A percentile compares a stretch with the other conserved stretches of the same genome.
These are phyloP conservation scores for Neurospora africana DNA, from an alignment of 495 filamentous ascomycete species.

Conservation along the genomic window DNA sequence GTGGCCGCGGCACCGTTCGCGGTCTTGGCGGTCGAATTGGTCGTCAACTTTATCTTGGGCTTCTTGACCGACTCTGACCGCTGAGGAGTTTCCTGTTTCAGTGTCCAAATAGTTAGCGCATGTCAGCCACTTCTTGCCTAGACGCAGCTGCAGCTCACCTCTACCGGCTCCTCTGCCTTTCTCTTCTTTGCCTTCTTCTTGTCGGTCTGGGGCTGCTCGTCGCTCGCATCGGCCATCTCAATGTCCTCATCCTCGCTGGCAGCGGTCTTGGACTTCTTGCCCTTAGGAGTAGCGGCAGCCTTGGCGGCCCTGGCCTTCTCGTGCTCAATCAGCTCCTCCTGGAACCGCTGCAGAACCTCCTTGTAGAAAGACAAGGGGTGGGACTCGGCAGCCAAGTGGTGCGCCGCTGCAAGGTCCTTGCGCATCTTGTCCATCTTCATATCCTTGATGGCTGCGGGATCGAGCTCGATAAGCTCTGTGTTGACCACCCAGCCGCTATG, in stretches of 20 bases:
- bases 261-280: conserved; percentile 40
- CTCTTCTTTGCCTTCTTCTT: conserved; percentile 58
- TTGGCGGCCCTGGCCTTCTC: conserved; percentile 51
- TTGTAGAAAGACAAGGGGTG: conserved; percentile 70
- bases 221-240: conserved; percentile 62
- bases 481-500: conserved; percentile 77
- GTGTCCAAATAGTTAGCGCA: conserved; percentile 20
- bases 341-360: conserved; percentile 54
- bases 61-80: conserved; percentile 59
- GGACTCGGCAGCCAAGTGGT: conserved; percentile 58
- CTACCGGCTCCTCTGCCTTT: conserved; percentile 57
- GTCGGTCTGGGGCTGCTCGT: conserved; percentile 37
- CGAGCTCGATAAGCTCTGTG: conserved; percentile 61
- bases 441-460: conserved; percentile 54
- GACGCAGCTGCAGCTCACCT: conserved; percentile 37
- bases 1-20: conserved; percentile 38
- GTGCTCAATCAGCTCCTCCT: conserved; percentile 49
- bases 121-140: conserved; percentile 4
- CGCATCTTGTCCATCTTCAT: conserved; percentile 59
- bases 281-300: conserved; percentile 52
- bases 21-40: conserved; percentile 40
- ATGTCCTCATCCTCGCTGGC: conserved; percentile 55
- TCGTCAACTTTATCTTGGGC: conserved; percentile 52
- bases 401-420: conserved; percentile 63
- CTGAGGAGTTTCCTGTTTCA: conserved; percentile 44